A percentile compares a stretch with the other conserved stretches of the same genome.
phyloP scores from a whole-genome alignment of 306 rosid genomes.

The Quercus agrifolia region DNA sequence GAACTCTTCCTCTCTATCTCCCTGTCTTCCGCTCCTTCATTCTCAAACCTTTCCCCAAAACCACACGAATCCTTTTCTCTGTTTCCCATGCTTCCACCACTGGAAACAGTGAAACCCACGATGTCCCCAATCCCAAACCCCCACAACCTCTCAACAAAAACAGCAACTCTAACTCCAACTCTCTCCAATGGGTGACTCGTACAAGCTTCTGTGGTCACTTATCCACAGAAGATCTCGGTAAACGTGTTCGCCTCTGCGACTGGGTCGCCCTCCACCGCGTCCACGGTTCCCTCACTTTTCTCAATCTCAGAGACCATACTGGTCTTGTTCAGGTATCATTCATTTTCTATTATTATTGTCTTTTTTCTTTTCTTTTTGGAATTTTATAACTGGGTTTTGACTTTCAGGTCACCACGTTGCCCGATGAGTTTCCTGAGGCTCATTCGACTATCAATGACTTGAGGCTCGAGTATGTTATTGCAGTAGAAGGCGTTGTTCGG shows the following conservation, averaged over 20 bases:
- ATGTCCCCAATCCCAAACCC: slow-evolving; percentile 13
- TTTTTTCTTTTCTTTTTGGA: background rate
- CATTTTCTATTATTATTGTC: background rate
- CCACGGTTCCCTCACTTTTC: slow-evolving; percentile 83
- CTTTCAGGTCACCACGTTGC: slow-evolving; percentile 75
- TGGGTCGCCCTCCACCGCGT: slow-evolving; percentile 96
- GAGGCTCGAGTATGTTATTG: slow-evolving; percentile 83
- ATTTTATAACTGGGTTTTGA: slow-evolving; percentile 21
- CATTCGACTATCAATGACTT: slow-evolving; percentile 61
- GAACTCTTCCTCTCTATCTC: slow-evolving; percentile 30
- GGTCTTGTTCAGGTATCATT: slow-evolving; percentile 71
- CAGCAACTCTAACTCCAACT: slow-evolving; percentile 41
- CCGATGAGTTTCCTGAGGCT: slow-evolving; percentile 78
- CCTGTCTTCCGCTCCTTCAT: slow-evolving; percentile 3
- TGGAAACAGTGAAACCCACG: background rate
- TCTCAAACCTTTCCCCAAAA: slow-evolving; percentile 29
- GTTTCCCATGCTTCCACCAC: slow-evolving; percentile 33
- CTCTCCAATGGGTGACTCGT: slow-evolving; percentile 72
- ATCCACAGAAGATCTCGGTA: slow-evolving; percentile 53
- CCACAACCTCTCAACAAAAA: slow-evolving; percentile 8
- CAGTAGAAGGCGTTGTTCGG: slow-evolving; percentile 83
- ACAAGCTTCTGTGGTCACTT: slow-evolving; percentile 61
- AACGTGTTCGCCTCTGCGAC: slow-evolving; percentile 73
- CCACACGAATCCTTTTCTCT: slow-evolving; percentile 17
- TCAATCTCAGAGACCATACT: slow-evolving; percentile 80